Percentiles rank a stretch among this genome's conserved stretches.
Conservation (phyloP, 2,329 filamentous ascomycete species). For the Remersonia thermophila region DNA sequence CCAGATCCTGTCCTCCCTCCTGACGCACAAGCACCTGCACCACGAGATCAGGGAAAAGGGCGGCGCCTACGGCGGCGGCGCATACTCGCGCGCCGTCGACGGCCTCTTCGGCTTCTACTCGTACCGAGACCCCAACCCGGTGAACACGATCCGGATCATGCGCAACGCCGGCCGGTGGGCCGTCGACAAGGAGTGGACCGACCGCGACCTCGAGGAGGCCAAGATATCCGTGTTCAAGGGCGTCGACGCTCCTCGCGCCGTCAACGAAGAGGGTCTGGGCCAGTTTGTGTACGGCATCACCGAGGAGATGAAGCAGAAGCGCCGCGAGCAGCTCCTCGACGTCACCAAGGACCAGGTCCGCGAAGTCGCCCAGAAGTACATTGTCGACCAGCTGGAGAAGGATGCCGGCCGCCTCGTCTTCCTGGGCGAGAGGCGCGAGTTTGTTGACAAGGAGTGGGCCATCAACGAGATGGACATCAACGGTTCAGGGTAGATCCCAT, state of each 20-base stretch:
- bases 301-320: slow-evolving; percentile 76
- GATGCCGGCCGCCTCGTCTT: slow-evolving; percentile 55
- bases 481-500: slow-evolving; percentile 9
- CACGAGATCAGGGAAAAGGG: slow-evolving; percentile 97
- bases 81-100: slow-evolving; percentile 66
- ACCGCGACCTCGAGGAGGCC: slow-evolving; percentile 83
- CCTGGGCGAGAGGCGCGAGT: slow-evolving; percentile 72
- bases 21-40: slow-evolving; percentile 93
- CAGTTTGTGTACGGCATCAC: slow-evolving; percentile 77
- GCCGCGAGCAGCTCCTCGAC: slow-evolving; percentile 75
- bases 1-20: slow-evolving; percentile 77
- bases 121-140: slow-evolving; percentile 90
- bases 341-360: slow-evolving; percentile 71
- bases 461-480: slow-evolving; percentile 62
- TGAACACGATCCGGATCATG: slow-evolving; percentile 80
- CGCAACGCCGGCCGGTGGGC: slow-evolving; percentile 72
- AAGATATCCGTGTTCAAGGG: slow-evolving; percentile 91
- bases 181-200: slow-evolving; percentile 65
- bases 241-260: slow-evolving; percentile 76
- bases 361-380: slow-evolving; percentile 67
- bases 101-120: slow-evolving; percentile 91
- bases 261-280: slow-evolving; percentile 78
- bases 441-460: slow-evolving; percentile 63
- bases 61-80: slow-evolving; percentile 87
- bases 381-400: slow-evolving; percentile 54